Evolutionary conservation across 257 asterid genomes (phyloP), one percentile per base, ranked within the genome.

Genomic region (Scutellaria galericulata): DNA sequence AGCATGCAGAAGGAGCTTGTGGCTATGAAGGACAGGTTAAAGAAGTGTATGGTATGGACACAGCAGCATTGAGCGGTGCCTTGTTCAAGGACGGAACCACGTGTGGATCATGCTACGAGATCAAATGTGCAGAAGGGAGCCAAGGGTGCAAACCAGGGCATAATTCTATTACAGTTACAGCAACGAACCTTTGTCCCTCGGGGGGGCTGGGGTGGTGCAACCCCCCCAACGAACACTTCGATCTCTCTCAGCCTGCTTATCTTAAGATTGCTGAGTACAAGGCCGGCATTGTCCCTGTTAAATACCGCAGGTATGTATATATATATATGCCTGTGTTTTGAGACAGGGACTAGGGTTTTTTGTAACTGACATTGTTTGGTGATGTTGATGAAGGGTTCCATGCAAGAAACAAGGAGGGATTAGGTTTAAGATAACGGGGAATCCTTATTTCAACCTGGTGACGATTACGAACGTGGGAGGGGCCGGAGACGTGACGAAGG

Each of bases 361-460:
- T 18, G 20, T 5, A 4, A 7, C 9, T 55, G 61, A 55, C 31
- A 46, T 55, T 71, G 15, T 48, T 22, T 66, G 77, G 12, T 66
- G 14, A 0, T 48, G 0, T 18, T 71, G 14, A 0, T 48, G 1
- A n/a, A 85, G 88, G 86, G 82, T 79, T 66, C 79, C 80, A 40
- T 86, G 90, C 84, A 75, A 79, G 72, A 86, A 74, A 64, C 54
- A n/a, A 7, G 90, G 90, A n/a, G 88, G 90, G 2, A 27, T 86
- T 11, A 58, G 45, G 18, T 86, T 81, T 71, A 83, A 59, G 9
- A 64, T 86, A 37, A 77, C 83, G 0, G 90, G 88, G 18, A 83
- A 79, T 35, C 85, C 83, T 0, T 18, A 50, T 37, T 86, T 77
- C 86, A 79, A 76, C 74, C 15, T 81, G 83, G 83, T 86, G 40